Evolutionary conservation across 1,284 basidiomycete species (phyloP).

Genomic region (Exsudoporus floridanus): DNA sequence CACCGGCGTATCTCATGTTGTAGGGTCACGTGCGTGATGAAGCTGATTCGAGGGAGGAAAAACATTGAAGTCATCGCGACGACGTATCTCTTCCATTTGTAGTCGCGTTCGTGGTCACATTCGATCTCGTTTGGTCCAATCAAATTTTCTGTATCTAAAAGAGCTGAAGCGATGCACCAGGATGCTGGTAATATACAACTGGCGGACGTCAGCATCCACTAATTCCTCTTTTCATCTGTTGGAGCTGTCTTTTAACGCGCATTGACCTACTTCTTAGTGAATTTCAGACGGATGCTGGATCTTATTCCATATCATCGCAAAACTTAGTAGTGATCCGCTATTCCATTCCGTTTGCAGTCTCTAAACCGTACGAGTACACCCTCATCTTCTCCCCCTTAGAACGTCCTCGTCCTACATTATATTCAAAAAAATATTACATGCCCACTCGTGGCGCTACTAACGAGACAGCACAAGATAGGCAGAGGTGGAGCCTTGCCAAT

Average conservation of each 20-base stretch:
- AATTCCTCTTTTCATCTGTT: background rate
- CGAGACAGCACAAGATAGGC: background rate
- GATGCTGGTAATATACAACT: no score
- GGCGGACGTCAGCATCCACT: background rate
- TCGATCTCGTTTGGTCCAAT: no score
- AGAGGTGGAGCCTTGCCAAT: background rate
- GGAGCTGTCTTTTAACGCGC: background rate
- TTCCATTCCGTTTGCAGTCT: background rate
- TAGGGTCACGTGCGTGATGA: no score
- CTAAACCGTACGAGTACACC: background rate
- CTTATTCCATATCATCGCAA: no score
- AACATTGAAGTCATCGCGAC: no score
- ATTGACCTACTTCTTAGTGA: background rate
- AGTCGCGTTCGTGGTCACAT: no score
- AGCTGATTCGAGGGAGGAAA: no score
- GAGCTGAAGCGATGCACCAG: no score
- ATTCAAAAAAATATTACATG: background rate
- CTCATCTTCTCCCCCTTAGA: no score
- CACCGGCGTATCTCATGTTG: no score
- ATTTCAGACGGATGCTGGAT: background rate
- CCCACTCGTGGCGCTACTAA: background rate
- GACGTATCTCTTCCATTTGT: no score
- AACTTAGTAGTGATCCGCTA: background rate
- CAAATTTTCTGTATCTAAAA: no score
- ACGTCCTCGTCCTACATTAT: background rate